Evolutionary conservation across 2,329 filamentous ascomycete species (phyloP), one percentile per base, ranked within the genome.

Genomic region (Fusarium lyarnte): DNA sequence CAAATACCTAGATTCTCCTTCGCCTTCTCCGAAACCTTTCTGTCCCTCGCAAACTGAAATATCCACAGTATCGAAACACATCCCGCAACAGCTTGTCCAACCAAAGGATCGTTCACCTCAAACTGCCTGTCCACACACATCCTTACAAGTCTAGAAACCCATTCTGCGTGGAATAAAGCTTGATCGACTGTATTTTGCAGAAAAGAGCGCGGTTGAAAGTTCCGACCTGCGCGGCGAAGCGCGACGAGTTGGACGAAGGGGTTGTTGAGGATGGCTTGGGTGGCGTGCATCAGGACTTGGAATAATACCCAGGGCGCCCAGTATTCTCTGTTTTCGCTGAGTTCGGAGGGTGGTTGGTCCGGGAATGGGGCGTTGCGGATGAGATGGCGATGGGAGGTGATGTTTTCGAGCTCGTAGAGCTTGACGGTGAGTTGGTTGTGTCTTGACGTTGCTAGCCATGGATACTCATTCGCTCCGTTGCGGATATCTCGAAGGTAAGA

Each of bases 211-310:
- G 75, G 75, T 5, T 73, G 74, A 12, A 73, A 69, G 0, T 75
- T 66, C 1, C 63, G 63, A 3, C 62, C 72, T 10, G 54, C 62
- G 23, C 66, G 62, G 6, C 73, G 66, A 16, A 73, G 74, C 3
- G 72, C 74, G 0, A 77, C 74, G 2, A 77, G 75, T 13, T 77
- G 75, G 3, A 77, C 72, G 12, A 77, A 77, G 1, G 75, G 75
- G 4, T 77, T 76, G 8, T 77, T 75, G 2, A 77, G 43, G 0
- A 73, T 63, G 0, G 73, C 75, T 13, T 76, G 74, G 1, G 74
- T 58, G 6, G 73, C 73, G 16, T 77, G 75, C 45, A 75, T 73
- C n/a, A 72, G 57, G 3, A 77, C 69, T n/a, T 77, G 73, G 29
- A 75, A 73, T 1, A 66, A 31, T 0, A 77, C 47, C 75, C 75